These are phyloP conservation scores for Sphagnurus paluster DNA, from an alignment of 1,284 basidiomycete genomes.

Conservation along the genomic window DNA sequence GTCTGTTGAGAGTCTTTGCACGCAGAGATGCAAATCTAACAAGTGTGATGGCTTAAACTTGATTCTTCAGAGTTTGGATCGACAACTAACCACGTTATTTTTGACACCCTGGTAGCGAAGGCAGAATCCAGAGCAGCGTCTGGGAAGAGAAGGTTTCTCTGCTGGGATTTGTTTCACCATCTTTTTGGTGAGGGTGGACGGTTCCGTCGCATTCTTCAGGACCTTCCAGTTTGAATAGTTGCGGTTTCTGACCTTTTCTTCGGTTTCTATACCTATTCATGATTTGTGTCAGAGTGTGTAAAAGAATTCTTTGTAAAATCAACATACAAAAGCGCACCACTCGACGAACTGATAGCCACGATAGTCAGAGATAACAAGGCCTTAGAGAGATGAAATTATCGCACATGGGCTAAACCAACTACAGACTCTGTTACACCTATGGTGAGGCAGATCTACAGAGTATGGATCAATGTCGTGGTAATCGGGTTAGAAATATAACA, in stretches of 20 bases:
- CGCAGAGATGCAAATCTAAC: slow-evolving; percentile 7
- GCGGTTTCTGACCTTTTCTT: too few relatives aligned
- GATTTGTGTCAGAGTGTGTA: too few relatives aligned
- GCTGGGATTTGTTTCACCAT: too few relatives aligned
- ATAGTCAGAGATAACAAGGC: too few relatives aligned
- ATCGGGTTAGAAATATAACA: neutral
- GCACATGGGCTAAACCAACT: slow-evolving; percentile 1
- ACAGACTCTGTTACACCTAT: slow-evolving; percentile 6
- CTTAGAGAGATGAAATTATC: too few relatives aligned
- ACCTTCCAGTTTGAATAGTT: too few relatives aligned
- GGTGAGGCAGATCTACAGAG: slow-evolving; percentile 3
- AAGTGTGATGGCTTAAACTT: too few relatives aligned
- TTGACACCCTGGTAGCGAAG: neutral
- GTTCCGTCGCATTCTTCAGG: too few relatives aligned
- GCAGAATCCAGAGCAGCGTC: slow-evolving; percentile 1
- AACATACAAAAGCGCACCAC: neutral
- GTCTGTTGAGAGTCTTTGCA: slow-evolving; percentile 4
- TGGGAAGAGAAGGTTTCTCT: neutral
- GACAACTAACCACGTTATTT: slow-evolving; percentile 5
- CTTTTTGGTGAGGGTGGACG: too few relatives aligned
- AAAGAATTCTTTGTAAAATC: too few relatives aligned
- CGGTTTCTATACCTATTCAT: too few relatives aligned
- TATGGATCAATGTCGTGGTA: neutral
- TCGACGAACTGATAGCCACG: neutral
- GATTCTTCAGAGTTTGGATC: too few relatives aligned